A percentile compares a stretch with the other conserved stretches of the same genome.
These are phyloP conservation scores for Crassisporium funariophilum DNA, from an alignment of 768 basidiomycete genomes.

Conservation along the genomic window DNA sequence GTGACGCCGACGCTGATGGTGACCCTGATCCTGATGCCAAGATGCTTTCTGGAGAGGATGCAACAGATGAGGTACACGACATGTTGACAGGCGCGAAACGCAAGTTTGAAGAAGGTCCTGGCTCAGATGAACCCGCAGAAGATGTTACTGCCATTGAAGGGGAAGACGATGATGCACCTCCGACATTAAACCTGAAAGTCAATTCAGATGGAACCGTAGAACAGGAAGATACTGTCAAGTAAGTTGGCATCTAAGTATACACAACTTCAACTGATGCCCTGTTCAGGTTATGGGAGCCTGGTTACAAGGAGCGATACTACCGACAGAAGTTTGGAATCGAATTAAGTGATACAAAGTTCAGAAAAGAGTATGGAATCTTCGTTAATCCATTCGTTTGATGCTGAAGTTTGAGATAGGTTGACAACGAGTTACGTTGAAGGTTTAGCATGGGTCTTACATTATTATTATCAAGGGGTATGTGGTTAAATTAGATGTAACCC, in stretches of 20 bases:
- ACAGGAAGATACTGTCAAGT: constrained; percentile 93
- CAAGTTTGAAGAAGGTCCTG: constrained; percentile 50
- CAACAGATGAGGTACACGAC: constrained; percentile 18
- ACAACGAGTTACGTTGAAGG: constrained; percentile 91
- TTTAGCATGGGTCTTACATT: constrained; percentile 92
- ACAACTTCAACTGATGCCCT: constrained; percentile 7
- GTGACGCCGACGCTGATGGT: constrained; percentile 32
- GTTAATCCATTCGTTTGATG: too few relatives aligned
- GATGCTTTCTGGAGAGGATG: constrained; percentile 19
- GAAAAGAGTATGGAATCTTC: constrained; percentile 59
- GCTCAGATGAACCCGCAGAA: constrained; percentile 34
- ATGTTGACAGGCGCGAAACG: constrained; percentile 37
- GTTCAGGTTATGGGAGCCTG: constrained; percentile 89
- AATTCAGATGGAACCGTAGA: constrained; percentile 92
- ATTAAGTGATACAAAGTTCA: constrained; percentile 68
- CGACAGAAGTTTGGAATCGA: constrained; percentile 87
- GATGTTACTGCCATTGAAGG: constrained; percentile 55
- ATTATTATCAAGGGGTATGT: constrained; percentile 97
- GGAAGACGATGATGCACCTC: constrained; percentile 52
- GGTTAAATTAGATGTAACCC: constrained; percentile 2
- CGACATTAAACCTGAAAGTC: constrained; percentile 65
- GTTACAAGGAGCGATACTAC: constrained; percentile 95
- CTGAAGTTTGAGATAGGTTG: constrained; percentile 49
- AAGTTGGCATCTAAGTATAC: constrained; percentile 30
- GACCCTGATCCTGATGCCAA: constrained; percentile 32